phyloP scores from a whole-genome alignment of 495 filamentous ascomycete genomes.

The Neurospora tetrasperma region DNA sequence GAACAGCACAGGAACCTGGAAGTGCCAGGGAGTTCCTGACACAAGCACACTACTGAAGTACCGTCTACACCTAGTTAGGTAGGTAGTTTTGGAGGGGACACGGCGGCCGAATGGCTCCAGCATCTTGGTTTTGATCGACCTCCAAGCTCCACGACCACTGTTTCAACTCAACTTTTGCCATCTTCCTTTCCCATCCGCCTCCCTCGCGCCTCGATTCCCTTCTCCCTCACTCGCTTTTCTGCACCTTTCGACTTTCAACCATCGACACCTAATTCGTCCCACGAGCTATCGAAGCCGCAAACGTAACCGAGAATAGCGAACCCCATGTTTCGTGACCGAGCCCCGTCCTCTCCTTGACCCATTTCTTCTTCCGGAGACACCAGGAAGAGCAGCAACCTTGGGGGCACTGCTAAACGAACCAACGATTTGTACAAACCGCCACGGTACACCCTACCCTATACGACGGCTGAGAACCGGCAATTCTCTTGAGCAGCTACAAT shows the following conservation, averaged over 20 bases:
- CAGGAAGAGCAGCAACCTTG: neutral
- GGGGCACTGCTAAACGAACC: neutral
- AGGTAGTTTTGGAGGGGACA: neutral
- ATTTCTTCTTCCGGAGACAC: slow-evolving; percentile 1
- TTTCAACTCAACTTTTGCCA: neutral
- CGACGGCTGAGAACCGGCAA: neutral
- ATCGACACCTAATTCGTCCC: neutral
- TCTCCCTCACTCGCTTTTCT: neutral
- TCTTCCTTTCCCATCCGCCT: neutral
- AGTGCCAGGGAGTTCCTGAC: neutral
- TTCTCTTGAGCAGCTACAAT: slow-evolving; percentile 16
- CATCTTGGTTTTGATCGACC: neutral
- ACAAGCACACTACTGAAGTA: neutral
- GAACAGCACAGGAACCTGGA: neutral
- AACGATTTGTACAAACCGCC: slow-evolving; percentile 5
- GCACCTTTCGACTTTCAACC: neutral
- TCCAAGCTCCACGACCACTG: neutral
- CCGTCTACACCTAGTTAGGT: neutral
- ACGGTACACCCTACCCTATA: slow-evolving; percentile 11
- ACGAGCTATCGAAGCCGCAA: neutral
- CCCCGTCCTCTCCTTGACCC: neutral
- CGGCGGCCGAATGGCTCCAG: neutral
- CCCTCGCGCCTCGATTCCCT: neutral
- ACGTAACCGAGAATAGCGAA: neutral
- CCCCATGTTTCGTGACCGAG: neutral